A percentile compares a stretch with the other conserved stretches of the same genome.
These are phyloP conservation scores for Gnetum montanum DNA, from an alignment of 75 land plant species.

Conservation along the genomic window DNA sequence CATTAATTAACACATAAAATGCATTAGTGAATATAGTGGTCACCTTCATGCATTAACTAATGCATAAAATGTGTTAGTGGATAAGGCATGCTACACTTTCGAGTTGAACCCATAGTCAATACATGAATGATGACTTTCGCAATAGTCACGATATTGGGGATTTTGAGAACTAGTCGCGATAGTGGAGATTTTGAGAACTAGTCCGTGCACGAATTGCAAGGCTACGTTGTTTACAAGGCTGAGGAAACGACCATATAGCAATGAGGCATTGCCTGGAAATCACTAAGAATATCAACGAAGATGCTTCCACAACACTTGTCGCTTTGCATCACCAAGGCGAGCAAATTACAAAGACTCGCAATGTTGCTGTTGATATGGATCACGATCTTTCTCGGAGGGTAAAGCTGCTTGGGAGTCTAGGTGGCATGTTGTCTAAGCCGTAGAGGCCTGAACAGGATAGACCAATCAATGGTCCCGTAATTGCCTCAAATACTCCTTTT, in stretches of 20 bases:
- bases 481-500: constrained; percentile 42
- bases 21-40: too few relatives aligned
- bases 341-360: constrained; percentile 50
- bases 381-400: constrained; percentile 77
- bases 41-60: too few relatives aligned
- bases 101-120: constrained; percentile 3
- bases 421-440: constrained; percentile 76
- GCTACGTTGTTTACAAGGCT: constrained; percentile 37
- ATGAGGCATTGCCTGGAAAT: constrained; percentile 31
- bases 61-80: too few relatives aligned
- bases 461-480: constrained; percentile 45
- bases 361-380: constrained; percentile 32
- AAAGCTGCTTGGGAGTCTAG: constrained; percentile 87
- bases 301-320: constrained; percentile 29
- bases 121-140: constrained; percentile 12
- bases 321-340: constrained; percentile 53
- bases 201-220: constrained; percentile 41
- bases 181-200: constrained; percentile 31
- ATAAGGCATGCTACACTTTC: too few relatives aligned
- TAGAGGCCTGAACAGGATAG: constrained; percentile 86
- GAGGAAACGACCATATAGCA: constrained; percentile 35
- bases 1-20: too few relatives aligned
- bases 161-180: too few relatives aligned
- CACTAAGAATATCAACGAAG: constrained; percentile 54
- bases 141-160: too few relatives aligned